A percentile compares a stretch with the other conserved stretches of the same genome.
Evolutionary conservation across 192 early-diverging fungal species (phyloP).

Genomic region (Umbelopsis vinacea): DNA sequence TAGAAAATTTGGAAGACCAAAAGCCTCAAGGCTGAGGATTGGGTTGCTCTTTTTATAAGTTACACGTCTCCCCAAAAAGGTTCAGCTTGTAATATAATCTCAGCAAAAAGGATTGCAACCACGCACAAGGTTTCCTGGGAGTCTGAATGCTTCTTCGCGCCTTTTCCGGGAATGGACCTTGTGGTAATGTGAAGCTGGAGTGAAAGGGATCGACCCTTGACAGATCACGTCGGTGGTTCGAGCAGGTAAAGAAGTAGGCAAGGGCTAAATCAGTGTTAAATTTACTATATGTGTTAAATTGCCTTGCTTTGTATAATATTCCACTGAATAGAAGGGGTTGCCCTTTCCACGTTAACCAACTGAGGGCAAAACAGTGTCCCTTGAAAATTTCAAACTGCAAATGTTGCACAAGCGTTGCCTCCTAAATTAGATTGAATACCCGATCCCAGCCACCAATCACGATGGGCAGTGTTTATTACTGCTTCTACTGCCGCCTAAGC

Average conservation of each 20-base stretch:
- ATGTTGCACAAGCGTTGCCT: background rate
- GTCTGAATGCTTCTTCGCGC: background rate
- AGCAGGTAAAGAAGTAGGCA: background rate
- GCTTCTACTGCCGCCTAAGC: background rate
- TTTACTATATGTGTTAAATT: constrained; percentile 17
- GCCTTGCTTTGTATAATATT: constrained; percentile 19
- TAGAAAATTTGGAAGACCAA: constrained; percentile 19
- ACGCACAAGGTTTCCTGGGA: constrained; percentile 20
- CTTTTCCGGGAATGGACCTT: constrained; percentile 19
- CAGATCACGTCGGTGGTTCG: background rate
- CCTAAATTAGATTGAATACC: constrained; percentile 14
- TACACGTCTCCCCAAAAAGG: constrained; percentile 24
- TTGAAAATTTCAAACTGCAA: constrained; percentile 9
- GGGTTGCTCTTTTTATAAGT: constrained; percentile 13
- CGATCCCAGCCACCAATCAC: constrained; percentile 5
- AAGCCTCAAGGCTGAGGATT: background rate
- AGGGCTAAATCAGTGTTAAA: background rate
- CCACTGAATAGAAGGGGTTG: background rate
- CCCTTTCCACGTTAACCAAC: too few species aligned
- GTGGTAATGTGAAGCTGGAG: background rate
- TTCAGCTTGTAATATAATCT: background rate
- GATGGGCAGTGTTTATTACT: background rate
- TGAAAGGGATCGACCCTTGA: background rate
- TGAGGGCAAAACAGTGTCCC: background rate
- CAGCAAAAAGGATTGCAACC: background rate